phyloP scores from a whole-genome alignment of 2,329 filamentous ascomycete genomes.

The Fusarium miscanthi region DNA sequence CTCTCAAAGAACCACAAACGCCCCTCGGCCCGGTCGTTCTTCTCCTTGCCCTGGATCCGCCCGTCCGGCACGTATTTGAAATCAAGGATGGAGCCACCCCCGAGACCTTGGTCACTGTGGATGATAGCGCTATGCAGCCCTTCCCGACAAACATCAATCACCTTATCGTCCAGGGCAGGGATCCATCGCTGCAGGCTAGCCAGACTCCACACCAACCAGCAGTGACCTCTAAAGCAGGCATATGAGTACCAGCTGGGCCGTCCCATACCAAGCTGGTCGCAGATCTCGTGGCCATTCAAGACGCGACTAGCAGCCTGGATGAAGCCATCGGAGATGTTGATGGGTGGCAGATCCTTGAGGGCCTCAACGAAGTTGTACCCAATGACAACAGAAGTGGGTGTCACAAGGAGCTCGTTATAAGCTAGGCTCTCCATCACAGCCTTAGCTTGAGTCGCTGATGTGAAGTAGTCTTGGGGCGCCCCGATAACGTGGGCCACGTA shows the following conservation, averaged over 20 bases:
- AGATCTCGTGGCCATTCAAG: slow-evolving; percentile 53
- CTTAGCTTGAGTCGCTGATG: slow-evolving; percentile 40
- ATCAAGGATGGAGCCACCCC: slow-evolving; percentile 46
- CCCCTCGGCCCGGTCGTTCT: slow-evolving; percentile 20
- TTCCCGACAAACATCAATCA: slow-evolving; percentile 41
- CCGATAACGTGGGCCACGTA: slow-evolving; percentile 49
- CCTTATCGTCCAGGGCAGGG: slow-evolving; percentile 41
- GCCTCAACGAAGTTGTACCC: slow-evolving; percentile 54
- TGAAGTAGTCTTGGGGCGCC: slow-evolving; percentile 44
- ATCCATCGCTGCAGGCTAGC: slow-evolving; percentile 41
- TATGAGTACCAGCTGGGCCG: slow-evolving; percentile 45
- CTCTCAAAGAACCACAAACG: slow-evolving; percentile 30
- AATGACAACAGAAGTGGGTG: slow-evolving; percentile 49
- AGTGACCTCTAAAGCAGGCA: slow-evolving; percentile 48
- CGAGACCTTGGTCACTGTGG: slow-evolving; percentile 42
- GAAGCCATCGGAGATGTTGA: slow-evolving; percentile 48
- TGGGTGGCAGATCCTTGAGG: slow-evolving; percentile 51
- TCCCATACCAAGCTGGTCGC: slow-evolving; percentile 50
- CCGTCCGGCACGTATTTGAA: slow-evolving; percentile 50
- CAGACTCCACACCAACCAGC: slow-evolving; percentile 47
- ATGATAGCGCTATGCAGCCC: slow-evolving; percentile 47
- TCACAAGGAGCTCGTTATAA: slow-evolving; percentile 50
- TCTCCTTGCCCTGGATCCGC: slow-evolving; percentile 37
- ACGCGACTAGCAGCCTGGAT: slow-evolving; percentile 46
- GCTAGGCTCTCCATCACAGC: slow-evolving; percentile 50